phyloP scores from a whole-genome alignment of 495 filamentous ascomycete species.

The Hypoxylon fuscum region DNA sequence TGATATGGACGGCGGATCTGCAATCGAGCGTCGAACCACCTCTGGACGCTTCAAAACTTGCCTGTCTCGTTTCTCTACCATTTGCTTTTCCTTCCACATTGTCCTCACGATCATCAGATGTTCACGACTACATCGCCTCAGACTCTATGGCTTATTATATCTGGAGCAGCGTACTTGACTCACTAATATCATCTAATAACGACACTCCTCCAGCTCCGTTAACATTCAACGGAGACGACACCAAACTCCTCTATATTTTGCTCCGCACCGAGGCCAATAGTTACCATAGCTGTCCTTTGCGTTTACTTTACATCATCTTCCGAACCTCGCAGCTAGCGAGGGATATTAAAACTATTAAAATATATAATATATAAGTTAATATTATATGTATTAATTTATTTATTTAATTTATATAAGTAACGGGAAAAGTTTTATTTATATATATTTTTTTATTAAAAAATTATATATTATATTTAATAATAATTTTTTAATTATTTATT shows the following conservation, averaged over 20 bases:
- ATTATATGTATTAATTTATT: too few relatives aligned
- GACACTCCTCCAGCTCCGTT: slow-evolving; percentile 16
- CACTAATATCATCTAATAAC: slow-evolving; percentile 50
- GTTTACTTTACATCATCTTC: slow-evolving; percentile 50
- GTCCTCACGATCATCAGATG: slow-evolving; percentile 14
- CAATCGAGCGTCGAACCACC: neutral
- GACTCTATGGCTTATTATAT: slow-evolving; percentile 53
- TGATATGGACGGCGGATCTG: neutral
- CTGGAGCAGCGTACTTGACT: slow-evolving; percentile 42
- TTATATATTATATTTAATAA: too few relatives aligned
- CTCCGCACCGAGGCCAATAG: slow-evolving; percentile 54
- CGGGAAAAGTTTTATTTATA: too few relatives aligned
- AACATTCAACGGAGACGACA: slow-evolving; percentile 29
- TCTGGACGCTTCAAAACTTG: slow-evolving; percentile 22
- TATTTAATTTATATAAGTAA: too few relatives aligned
- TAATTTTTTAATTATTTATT: too few relatives aligned
- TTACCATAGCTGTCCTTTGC: slow-evolving; percentile 57
- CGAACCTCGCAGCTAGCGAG: slow-evolving; percentile 46
- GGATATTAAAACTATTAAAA: too few relatives aligned
- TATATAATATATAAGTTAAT: too few relatives aligned
- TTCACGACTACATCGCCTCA: slow-evolving; percentile 53
- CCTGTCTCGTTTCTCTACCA: slow-evolving; percentile 13
- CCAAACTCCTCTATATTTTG: slow-evolving; percentile 47
- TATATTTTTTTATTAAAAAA: too few relatives aligned
- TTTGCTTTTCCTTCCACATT: neutral